These are phyloP conservation scores for Atkinsonella hypoxylon DNA, from an alignment of 2,329 filamentous ascomycete genomes.

Conservation along the genomic window DNA sequence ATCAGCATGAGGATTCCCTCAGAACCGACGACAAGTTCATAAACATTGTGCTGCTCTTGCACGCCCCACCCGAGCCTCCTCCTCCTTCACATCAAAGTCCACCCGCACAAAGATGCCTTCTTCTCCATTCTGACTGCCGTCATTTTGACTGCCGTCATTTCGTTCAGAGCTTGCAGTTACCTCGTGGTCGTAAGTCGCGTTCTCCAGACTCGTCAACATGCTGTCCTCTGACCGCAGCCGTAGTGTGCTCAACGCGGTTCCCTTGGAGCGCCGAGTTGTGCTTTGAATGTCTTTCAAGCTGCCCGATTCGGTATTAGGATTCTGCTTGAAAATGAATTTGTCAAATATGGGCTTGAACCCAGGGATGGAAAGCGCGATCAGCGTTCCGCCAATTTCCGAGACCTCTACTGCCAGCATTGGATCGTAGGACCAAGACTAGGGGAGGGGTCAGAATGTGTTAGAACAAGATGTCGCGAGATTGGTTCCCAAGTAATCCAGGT, in stretches of 20 bases:
- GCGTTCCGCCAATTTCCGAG: slow-evolving; percentile 36
- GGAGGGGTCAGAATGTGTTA: background rate
- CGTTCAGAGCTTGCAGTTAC: slow-evolving; percentile 13
- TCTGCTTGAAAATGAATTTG: slow-evolving; percentile 17
- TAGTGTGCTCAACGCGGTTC: slow-evolving; percentile 19
- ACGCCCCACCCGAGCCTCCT: slow-evolving; percentile 5
- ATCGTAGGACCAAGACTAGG: slow-evolving; percentile 35
- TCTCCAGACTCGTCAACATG: slow-evolving; percentile 16
- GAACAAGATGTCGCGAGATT: background rate
- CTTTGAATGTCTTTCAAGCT: slow-evolving; percentile 14
- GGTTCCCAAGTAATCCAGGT: too few relatives aligned
- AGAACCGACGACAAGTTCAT: too few relatives aligned
- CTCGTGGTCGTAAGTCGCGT: slow-evolving; percentile 12
- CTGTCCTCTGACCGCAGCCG: slow-evolving; percentile 19
- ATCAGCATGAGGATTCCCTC: too few relatives aligned
- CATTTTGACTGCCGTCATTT: slow-evolving; percentile 13
- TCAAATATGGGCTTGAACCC: slow-evolving; percentile 36
- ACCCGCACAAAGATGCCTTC: slow-evolving; percentile 21
- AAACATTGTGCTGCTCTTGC: background rate
- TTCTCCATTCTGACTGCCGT: slow-evolving; percentile 15
- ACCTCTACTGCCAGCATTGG: slow-evolving; percentile 37
- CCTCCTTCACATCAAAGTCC: slow-evolving; percentile 25
- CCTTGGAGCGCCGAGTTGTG: slow-evolving; percentile 11
- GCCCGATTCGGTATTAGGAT: slow-evolving; percentile 10
- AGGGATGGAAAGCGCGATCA: slow-evolving; percentile 38